Evolutionary conservation across 495 filamentous ascomycete species (phyloP), one percentile per base, ranked within the genome.

Genomic region (Aspergillus steynii): DNA sequence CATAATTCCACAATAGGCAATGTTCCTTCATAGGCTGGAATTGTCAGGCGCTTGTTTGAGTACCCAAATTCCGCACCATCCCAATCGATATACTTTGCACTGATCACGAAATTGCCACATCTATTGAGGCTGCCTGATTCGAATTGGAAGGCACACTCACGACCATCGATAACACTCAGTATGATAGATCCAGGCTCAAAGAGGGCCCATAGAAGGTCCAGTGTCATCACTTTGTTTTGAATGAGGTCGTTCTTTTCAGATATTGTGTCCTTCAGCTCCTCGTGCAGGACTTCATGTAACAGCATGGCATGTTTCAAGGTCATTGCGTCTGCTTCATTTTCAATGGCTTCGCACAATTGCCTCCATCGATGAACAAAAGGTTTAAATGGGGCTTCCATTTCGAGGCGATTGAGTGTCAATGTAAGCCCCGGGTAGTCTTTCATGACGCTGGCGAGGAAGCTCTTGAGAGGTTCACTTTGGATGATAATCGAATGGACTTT

Each of bases 301-400:
- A 90, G 69, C 27, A 80, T 74, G 20, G 84, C 75, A 68, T 90
- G 86, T 50, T 76, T 70, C 61, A 80, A 83, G 2, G 80, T 80
- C 31, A 73, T 73, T 8, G 70, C 62, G 34, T 86, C 83, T 5
- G 68, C 28, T 52, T 83, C 80, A 5, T 80, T 73, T 9, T 81
- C 66, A 29, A 81, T 72, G 50, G 81, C 81, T 15, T 74, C 56
- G 20, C 71, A 60, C 48, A 92, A 77, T 32, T 80, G 72, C 4
- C 75, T 64, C 88, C 88, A 92, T 26, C 88, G 80, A 71, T 91
- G 85, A 47, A 91, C 83, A 49, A 91, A 83, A 0, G 85, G 83
- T 67, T 83, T 71, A 68, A 90, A 90, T 0, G 84, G 85, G 0
- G 76, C 76, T 25, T 70, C 69, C 65, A 90, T 88, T 52, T 84